phyloP scores from a whole-genome alignment of 73 alveolate genomes.

The Paraurostyla sp. region DNA sequence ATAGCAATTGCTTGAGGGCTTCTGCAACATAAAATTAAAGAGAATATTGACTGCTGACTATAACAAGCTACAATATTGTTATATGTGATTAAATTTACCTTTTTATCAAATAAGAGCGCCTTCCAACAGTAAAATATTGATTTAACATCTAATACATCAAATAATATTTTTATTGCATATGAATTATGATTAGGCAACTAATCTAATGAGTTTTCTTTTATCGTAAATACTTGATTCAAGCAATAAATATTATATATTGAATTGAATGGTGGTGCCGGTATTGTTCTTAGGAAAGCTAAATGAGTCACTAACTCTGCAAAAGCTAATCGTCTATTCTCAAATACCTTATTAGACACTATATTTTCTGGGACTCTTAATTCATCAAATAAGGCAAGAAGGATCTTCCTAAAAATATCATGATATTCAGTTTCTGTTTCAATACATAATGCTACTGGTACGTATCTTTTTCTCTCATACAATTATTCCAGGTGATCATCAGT shows the following conservation, averaged over 20 bases:
- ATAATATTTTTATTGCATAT: constrained; percentile 18
- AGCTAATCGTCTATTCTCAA: constrained; percentile 38
- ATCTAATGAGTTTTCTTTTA: constrained; percentile 36
- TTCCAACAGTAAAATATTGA: constrained; percentile 64
- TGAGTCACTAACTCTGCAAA: constrained; percentile 55
- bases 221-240: not conserved
- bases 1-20: constrained; percentile 45
- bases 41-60: constrained; percentile 56
- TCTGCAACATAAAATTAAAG: constrained; percentile 51
- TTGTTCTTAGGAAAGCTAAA: constrained; percentile 48
- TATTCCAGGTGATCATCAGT: constrained; percentile 25
- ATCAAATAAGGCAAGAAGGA: constrained; percentile 31
- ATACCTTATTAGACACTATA: not conserved
- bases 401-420: constrained; percentile 67
- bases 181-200: constrained; percentile 44
- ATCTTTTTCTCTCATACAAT: constrained; percentile 35
- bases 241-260: constrained; percentile 32
- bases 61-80: not conserved
- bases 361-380: constrained; percentile 26
- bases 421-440: constrained; percentile 67
- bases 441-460: constrained; percentile 66
- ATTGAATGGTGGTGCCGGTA: constrained; percentile 68
- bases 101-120: constrained; percentile 58
- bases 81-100: not conserved
- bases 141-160: constrained; percentile 54